Percentiles rank a stretch among this genome's conserved stretches.
Conservation (phyloP, 2,329 filamentous ascomycete species). For the Phialocephala subalpina region DNA sequence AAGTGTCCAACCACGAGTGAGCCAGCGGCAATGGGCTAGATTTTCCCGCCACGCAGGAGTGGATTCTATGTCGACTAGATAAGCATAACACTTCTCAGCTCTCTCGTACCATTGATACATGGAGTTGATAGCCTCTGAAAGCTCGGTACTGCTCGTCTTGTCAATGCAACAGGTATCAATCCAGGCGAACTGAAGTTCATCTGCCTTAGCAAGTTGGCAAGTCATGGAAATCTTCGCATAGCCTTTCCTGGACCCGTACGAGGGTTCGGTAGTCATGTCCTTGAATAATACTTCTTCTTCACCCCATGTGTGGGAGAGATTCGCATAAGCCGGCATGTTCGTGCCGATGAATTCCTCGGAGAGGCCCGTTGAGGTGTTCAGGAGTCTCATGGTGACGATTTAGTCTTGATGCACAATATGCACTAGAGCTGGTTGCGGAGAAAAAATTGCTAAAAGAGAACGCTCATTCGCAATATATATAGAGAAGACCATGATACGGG, state of each 20-base stretch:
- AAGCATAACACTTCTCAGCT: not conserved
- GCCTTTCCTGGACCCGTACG: not conserved
- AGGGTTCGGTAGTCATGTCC: not conserved
- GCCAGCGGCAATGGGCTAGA: not conserved
- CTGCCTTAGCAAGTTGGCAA: not conserved
- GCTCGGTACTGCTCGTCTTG: not conserved
- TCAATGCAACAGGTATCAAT: not conserved
- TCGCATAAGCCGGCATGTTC: not conserved
- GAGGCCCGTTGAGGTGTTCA: not conserved
- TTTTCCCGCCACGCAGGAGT: not conserved
- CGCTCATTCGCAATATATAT: not conserved
- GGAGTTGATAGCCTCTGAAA: no score
- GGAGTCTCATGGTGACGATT: not conserved
- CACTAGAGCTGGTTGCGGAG: not conserved
- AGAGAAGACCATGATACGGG: no score
- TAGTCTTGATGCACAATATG: not conserved
- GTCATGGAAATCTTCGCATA: not conserved
- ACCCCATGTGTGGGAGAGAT: constrained; percentile 5
- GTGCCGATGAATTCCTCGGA: not conserved
- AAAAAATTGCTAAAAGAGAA: not conserved
- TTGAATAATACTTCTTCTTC: not conserved
- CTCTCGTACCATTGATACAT: not conserved
- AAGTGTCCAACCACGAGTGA: no score
- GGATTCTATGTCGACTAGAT: not conserved
- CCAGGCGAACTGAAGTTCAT: not conserved